Evolutionary conservation across 257 asterid species (phyloP).

Genomic region (Leptodermis oblonga): DNA sequence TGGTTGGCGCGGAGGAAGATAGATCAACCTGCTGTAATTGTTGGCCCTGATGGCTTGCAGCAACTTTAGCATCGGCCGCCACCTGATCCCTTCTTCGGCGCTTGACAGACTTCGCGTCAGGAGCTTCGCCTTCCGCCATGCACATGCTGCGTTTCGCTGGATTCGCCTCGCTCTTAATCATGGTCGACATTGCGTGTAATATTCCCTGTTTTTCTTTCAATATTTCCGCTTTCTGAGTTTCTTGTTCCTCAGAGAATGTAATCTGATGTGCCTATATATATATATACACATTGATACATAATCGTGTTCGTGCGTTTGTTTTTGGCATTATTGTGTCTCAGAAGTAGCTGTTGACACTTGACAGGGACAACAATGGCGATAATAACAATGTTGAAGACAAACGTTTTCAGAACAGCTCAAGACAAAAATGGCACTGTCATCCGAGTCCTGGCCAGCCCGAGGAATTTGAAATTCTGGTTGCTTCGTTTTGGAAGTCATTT

Average conservation of each 20-base stretch:
- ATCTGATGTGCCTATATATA: neutral
- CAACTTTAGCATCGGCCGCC: neutral
- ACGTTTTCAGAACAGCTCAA: slow-evolving; percentile 12
- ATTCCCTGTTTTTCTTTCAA: neutral
- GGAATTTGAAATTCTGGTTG: slow-evolving; percentile 3
- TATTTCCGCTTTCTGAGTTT: neutral
- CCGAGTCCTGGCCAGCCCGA: slow-evolving; percentile 5
- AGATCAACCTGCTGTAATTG: slow-evolving; percentile 17
- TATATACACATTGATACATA: slow-evolving; percentile 1
- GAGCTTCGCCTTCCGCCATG: slow-evolving; percentile 17
- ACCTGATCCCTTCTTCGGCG: slow-evolving; percentile 46
- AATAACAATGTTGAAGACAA: slow-evolving; percentile 27
- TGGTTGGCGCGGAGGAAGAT: slow-evolving; percentile 26
- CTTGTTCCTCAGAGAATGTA: neutral
- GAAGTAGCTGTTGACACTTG: slow-evolving; percentile 11
- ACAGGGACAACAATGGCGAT: slow-evolving; percentile 19
- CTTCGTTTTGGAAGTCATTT: neutral
- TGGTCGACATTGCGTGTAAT: slow-evolving; percentile 21
- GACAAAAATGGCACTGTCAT: slow-evolving; percentile 6
- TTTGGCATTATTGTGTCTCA: slow-evolving; percentile 28
- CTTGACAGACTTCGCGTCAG: slow-evolving; percentile 27
- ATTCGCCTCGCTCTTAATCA: slow-evolving; percentile 40
- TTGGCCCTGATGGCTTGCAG: neutral
- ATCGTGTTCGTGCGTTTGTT: slow-evolving; percentile 4
- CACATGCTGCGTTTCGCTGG: slow-evolving; percentile 21